phyloP scores from a whole-genome alignment of 768 basidiomycete species.

The Tylopilus felleus region DNA sequence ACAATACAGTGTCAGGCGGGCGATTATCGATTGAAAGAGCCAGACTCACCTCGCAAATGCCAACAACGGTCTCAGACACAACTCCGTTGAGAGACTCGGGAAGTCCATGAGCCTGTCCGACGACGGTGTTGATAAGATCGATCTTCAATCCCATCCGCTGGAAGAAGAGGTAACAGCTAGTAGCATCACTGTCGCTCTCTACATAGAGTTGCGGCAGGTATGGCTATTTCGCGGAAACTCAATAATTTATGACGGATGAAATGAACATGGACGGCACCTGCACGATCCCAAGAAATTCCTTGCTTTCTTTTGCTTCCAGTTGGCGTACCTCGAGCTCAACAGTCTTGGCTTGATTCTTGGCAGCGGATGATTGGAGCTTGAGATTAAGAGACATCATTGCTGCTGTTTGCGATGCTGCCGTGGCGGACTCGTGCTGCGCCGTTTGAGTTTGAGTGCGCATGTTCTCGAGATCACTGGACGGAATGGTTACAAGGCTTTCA shows the following conservation, averaged over 20 bases:
- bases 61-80: conserved; percentile 85
- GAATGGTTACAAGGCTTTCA: conserved; percentile 10
- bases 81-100: conserved; percentile 81
- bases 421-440: conserved; percentile 78
- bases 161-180: conserved; percentile 90
- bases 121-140: conserved; percentile 78
- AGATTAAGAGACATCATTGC: conserved; percentile 93
- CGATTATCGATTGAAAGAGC: background rate
- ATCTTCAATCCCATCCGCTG: conserved; percentile 82
- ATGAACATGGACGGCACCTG: conserved; percentile 47
- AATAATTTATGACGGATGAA: background rate
- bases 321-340: conserved; percentile 88
- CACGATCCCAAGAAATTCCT: conserved; percentile 76
- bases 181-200: conserved; percentile 85
- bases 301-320: conserved; percentile 79
- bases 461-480: conserved; percentile 74
- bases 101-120: conserved; percentile 78
- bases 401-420: conserved; percentile 83
- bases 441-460: conserved; percentile 84
- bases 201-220: conserved; percentile 90
- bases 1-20: background rate
- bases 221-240: conserved; percentile 45
- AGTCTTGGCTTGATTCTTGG: conserved; percentile 85
- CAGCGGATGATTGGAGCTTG: conserved; percentile 86
- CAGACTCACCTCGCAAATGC: conserved; percentile 79